phyloP scores from a whole-genome alignment of 2,329 filamentous ascomycete species.

The Microcyclosporella mali region DNA sequence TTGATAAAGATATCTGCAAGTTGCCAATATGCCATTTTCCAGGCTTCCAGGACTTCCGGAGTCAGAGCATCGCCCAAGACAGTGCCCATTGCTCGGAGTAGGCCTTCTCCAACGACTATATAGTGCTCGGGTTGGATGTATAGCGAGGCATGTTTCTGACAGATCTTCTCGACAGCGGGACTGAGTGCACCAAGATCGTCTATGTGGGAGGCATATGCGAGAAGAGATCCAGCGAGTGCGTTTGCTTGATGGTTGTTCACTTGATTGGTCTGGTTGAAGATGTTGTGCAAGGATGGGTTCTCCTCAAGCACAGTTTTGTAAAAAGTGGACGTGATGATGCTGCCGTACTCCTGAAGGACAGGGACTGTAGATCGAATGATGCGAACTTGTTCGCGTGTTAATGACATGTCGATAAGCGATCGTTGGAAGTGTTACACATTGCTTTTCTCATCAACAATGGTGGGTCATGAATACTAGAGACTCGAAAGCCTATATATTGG shows the following conservation, averaged over 20 bases:
- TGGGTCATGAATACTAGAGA: too few species aligned
- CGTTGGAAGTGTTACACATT: too few species aligned
- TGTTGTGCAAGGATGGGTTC: constrained; percentile 60
- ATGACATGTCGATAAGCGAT: too few species aligned
- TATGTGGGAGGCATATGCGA: constrained; percentile 66
- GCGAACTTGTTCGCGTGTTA: constrained; percentile 57
- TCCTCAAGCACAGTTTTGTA: constrained; percentile 62
- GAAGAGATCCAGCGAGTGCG: constrained; percentile 64
- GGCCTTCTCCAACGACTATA: constrained; percentile 61
- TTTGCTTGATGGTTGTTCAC: constrained; percentile 59
- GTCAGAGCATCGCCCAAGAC: constrained; percentile 65
- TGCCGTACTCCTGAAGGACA: constrained; percentile 60
- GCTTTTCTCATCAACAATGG: too few species aligned
- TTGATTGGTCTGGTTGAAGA: constrained; percentile 69
- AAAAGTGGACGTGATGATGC: constrained; percentile 63
- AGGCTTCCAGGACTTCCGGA: constrained; percentile 57
- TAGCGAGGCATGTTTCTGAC: constrained; percentile 68
- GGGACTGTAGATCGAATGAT: constrained; percentile 67
- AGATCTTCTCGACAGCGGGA: constrained; percentile 60
- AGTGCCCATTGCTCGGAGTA: constrained; percentile 60
- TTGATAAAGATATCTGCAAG: constrained; percentile 67
- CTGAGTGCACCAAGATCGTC: constrained; percentile 57
- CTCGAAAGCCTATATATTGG: neutral
- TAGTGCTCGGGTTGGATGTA: constrained; percentile 65
- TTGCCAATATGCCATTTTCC: constrained; percentile 66